A percentile compares a stretch with the other conserved stretches of the same genome.
Conservation (phyloP, 2,329 filamentous ascomycete genomes). For the Magnaporthiopsis incrustans region DNA sequence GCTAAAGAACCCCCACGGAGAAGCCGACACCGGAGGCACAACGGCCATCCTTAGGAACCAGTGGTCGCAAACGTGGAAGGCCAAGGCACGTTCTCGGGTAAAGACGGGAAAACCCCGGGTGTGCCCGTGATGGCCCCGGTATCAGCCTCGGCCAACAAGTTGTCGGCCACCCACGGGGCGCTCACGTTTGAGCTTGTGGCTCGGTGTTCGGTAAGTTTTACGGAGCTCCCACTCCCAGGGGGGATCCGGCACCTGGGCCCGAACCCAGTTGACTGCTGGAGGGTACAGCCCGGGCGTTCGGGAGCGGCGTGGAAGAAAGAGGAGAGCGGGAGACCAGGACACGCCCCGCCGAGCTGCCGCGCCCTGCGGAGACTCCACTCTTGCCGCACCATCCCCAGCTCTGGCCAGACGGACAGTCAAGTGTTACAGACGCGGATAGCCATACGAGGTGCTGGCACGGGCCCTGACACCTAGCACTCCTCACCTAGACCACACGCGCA, state of each 20-base stretch:
- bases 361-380: not conserved
- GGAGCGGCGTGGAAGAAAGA: not conserved
- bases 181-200: slow-evolving; percentile 22
- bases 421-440: too few relatives aligned
- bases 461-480: not conserved
- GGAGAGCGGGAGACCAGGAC: not conserved
- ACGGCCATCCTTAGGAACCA: not conserved
- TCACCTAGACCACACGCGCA: slow-evolving; percentile 76
- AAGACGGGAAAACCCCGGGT: not conserved
- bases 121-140: slow-evolving; percentile 17
- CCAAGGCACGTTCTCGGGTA: not conserved
- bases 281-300: not conserved
- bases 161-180: slow-evolving; percentile 20
- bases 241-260: not conserved
- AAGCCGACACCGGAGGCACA: not conserved
- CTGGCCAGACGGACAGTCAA: not conserved
- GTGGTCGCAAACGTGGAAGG: not conserved
- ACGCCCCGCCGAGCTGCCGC: too few relatives aligned
- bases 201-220: slow-evolving; percentile 15
- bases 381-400: not conserved
- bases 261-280: not conserved
- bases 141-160: slow-evolving; percentile 7
- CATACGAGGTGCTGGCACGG: too few relatives aligned
- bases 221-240: not conserved
- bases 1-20: not conserved